Evolutionary conservation across 2,329 filamentous ascomycete species (phyloP), one percentile per base, ranked within the genome.

Genomic region (Juglanconis sp.): DNA sequence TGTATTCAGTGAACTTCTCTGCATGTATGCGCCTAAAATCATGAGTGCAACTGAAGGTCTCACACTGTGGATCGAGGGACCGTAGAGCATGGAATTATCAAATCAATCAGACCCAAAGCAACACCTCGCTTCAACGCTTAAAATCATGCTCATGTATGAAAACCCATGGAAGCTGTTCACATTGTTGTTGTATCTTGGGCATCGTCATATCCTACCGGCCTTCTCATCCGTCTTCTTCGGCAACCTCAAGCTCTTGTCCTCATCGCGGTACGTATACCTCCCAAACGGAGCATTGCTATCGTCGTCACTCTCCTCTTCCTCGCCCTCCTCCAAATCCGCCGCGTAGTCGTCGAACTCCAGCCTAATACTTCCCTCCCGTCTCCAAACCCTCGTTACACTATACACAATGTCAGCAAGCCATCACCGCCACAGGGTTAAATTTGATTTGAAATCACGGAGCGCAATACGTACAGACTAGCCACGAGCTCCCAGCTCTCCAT

Each of bases 401-500:
- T 24, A 24, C 24, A 24, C 24, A 24, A 24, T 24, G 24, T 24
- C 24, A 24, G 24, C 24, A 24, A 24, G 24, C 24, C 24, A 24
- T 24, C 24, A 24, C 24, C 24, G 24, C 24, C 24, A 24, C 24
- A 2, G 24, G 24, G 24, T 24, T 24, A 24, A 24, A 24, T 24
- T 2, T 2, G 2, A 2, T 1, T 24, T 24, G 24, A 24, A 24
- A 24, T 24, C 24, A 24, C 24, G 24, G 24, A 24, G n/a, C 15
- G n/a, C 5, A 47, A 47, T 11, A 47, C 44, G 8, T 54, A 73
- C 71, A 65, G 63, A 47, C 64, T 53, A 2, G 54, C 56, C 9
- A 62, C 42, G 8, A 63, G 53, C 4, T 62, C 63, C 65, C 63
- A 70, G 8, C 67, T 65, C 66, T 73, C 72, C 15, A 72, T 65